Evolutionary conservation across 805 yeast species (phyloP).

Genomic region (Kockiozyma suomiensis): DNA sequence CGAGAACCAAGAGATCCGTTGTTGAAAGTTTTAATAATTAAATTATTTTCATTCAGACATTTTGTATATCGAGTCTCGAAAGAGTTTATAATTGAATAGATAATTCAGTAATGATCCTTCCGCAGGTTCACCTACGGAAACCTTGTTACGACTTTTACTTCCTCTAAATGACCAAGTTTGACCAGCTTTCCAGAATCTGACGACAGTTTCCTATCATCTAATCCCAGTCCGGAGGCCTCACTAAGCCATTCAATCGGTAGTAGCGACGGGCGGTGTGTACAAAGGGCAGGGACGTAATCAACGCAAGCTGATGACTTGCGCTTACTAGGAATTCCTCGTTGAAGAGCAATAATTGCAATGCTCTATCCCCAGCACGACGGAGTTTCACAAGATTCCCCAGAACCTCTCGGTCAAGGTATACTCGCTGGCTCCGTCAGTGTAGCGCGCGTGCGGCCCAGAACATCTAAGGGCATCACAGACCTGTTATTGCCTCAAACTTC

Average conservation of each 20-base stretch:
- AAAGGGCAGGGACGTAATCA: constrained; percentile 53
- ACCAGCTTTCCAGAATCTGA: constrained; percentile 39
- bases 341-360: constrained; percentile 51
- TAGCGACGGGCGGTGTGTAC: constrained; percentile 51
- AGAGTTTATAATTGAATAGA: background rate
- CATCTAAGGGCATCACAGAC: constrained; percentile 53
- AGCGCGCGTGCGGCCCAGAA: constrained; percentile 55
- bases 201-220: constrained; percentile 46
- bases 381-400: constrained; percentile 50
- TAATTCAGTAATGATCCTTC: constrained; percentile 46
- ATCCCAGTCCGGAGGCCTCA: constrained; percentile 48
- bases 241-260: constrained; percentile 52
- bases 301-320: constrained; percentile 53
- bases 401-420: constrained; percentile 48
- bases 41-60: constrained; percentile 17
- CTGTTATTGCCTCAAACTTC: constrained; percentile 51
- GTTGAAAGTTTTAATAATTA: constrained; percentile 46
- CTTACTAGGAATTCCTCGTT: constrained; percentile 53
- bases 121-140: constrained; percentile 50
- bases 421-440: constrained; percentile 53
- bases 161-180: constrained; percentile 53
- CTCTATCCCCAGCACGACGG: constrained; percentile 47
- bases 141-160: constrained; percentile 51
- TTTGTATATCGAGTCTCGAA: constrained; percentile 25
- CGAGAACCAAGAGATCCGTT: constrained; percentile 51